Evolutionary conservation across 208 protist species (phyloP), one percentile per base, ranked within the genome.

Genomic region (Spongospora subterranea): DNA sequence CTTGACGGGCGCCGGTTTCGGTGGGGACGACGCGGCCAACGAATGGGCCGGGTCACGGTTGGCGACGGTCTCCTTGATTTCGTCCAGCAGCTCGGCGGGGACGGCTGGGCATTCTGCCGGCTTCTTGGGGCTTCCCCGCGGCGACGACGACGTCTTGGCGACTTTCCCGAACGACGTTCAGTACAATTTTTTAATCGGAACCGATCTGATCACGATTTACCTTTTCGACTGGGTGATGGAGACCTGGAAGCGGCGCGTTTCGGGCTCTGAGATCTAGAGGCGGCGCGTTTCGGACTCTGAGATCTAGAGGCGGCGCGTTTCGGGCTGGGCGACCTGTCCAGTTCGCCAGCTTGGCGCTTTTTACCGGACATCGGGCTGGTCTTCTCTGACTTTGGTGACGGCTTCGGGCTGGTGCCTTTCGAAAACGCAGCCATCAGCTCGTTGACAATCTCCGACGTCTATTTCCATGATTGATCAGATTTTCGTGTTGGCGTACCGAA

Each of bases 41-140:
- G n/a, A n/a, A 6, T 6, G 71, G 71, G n/a, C 13, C n/a, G 71
- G 71, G 11, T 6, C 6, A 20, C 71, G n/a, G 71, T 43, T 82
- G 35, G 71, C 71, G 35, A 6, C n/a, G 17, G 71, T n/a, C 71
- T 82, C 35, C 35, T 82, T 82, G 35, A 82, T 35, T 43, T 82
- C 71, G 11, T 45, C 17, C 11, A n/a, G 17, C 13, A 82, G 17
- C n/a, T 35, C 35, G 17, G 71, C 71, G 24, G 50, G 50, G 50
- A 60, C 24, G 54, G 20, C 54, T 65, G 54, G 54, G 20, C 20
- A 65, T 32, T 17, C 54, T 17, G 54, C 54, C 54, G 54, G 20
- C 71, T 82, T 82, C 71, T 82, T 82, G 35, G 71, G 71, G 71
- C 71, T 82, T 13, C 13, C n/a, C 17, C 17, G 17, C n/a, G n/a